Evolutionary conservation across 2,329 filamentous ascomycete genomes (phyloP), one percentile per base, ranked within the genome.

Genomic region (Lachnellula arida): DNA sequence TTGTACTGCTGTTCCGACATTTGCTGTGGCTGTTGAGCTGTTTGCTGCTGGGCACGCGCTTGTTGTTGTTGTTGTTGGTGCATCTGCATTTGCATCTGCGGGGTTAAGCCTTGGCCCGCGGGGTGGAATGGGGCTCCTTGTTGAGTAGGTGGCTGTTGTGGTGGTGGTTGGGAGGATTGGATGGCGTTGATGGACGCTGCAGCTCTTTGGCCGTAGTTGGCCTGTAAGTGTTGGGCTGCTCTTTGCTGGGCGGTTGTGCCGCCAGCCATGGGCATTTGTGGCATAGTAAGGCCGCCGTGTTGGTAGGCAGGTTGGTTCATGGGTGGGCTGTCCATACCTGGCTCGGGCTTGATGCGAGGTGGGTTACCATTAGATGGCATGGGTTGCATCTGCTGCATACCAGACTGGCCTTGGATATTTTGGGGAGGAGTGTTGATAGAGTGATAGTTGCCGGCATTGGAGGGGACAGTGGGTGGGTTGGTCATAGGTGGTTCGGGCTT

Each of bases 171-270:
- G 46, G 63, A 63, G 49, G 70, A 65, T 47, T 68, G 81, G 52
- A 87, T 79, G 46, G 85, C 82, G 56, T 79, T 83, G 65, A 89
- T 86, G 6, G 84, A 87, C 15, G 81, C 82, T 34, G 80, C 80
- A n/a, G 85, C 86, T 53, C 83, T 76, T 19, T 77, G 74, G 4
- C 86, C 86, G 64, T 83, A 89, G 60, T 82, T 78, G 46, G 75
- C 75, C 54, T 82, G 78, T 3, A 87, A 70, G 59, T 84, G 78
- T 59, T 79, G 75, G 22, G 78, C 77, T 1, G 84, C 83, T 55
- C 84, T 76, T 51, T 76, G 76, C 6, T 79, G 77, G 0, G 81
- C 81, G 32, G 77, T 70, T 2, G 63, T 63, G 12, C 61, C 61
- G 56, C 68, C 68, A n/a, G 28, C 28, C 28, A 32, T 32, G 28